A percentile compares a stretch with the other conserved stretches of the same genome.
Evolutionary conservation across 169 alveolate species (phyloP).

Genomic region (Plasmodium berghei): DNA sequence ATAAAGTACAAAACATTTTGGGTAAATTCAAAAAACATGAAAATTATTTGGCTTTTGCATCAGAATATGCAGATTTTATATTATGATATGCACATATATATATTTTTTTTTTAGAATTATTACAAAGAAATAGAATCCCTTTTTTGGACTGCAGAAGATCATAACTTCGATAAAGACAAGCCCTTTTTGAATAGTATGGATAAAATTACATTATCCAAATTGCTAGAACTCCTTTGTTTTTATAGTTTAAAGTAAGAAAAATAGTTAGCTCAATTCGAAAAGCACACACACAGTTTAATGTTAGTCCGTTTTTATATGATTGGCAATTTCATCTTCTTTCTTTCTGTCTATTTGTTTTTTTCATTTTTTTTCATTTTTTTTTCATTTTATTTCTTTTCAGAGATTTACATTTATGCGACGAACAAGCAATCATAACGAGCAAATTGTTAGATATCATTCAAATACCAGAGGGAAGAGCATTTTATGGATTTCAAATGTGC

Average conservation of each 20-base stretch:
- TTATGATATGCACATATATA: conserved; percentile 4
- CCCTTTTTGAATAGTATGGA: conserved; percentile 54
- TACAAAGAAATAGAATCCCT: conserved; percentile 89
- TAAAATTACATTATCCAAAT: conserved; percentile 52
- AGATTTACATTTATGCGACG: conserved; percentile 57
- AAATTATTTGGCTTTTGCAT: neutral
- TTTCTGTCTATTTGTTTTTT: neutral
- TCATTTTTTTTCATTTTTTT: neutral
- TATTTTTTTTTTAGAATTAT: conserved; percentile 77
- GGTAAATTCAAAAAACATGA: conserved; percentile 63
- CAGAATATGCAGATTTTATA: neutral
- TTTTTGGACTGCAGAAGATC: conserved; percentile 93
- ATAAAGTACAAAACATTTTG: conserved; percentile 90
- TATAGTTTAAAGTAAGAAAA: conserved; percentile 62
- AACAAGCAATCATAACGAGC: conserved; percentile 83
- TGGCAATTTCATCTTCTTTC: neutral
- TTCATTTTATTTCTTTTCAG: neutral
- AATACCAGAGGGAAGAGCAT: conserved; percentile 95
- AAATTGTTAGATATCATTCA: conserved; percentile 91
- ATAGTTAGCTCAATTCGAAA: neutral
- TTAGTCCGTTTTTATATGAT: no score
- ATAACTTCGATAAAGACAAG: conserved; percentile 87
- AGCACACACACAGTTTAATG: neutral
- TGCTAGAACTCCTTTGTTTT: conserved; percentile 75
- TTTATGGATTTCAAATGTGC: conserved; percentile 94